phyloP scores from a whole-genome alignment of 225 moss, liverwort and hornwort species.

The Physcomitrellopsis africana region DNA sequence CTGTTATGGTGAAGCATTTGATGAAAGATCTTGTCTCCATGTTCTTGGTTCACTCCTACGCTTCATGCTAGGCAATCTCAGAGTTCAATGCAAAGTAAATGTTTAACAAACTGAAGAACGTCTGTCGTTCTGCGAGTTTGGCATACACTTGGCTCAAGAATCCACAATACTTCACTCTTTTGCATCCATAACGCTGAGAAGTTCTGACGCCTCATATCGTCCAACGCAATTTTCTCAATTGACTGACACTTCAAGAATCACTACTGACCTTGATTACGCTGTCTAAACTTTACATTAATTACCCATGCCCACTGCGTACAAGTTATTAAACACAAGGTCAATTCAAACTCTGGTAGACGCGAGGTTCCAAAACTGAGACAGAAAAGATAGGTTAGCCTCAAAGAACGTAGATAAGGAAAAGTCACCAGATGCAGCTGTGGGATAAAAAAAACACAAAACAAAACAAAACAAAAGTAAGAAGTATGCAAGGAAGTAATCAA shows the following conservation, averaged over 20 bases:
- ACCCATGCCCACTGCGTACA: neutral
- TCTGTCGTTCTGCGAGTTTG: no score
- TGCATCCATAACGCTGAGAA: slow-evolving; percentile 5
- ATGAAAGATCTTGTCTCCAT: neutral
- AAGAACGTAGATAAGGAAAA: no score
- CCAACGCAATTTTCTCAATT: neutral
- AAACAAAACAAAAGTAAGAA: no score
- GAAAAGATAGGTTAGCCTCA: no score
- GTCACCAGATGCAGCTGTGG: no score
- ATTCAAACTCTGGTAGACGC: no score
- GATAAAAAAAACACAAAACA: no score
- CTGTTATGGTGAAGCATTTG: neutral
- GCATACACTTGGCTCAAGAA: neutral
- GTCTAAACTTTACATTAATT: slow-evolving; percentile 1
- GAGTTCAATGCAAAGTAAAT: neutral
- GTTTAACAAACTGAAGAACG: neutral
- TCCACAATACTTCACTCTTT: neutral
- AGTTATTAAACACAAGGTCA: no score
- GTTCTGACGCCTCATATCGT: neutral
- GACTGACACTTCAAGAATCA: slow-evolving; percentile 14
- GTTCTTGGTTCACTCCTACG: no score
- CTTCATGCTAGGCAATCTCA: no score
- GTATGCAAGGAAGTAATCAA: no score
- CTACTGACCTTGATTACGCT: slow-evolving; percentile 13
- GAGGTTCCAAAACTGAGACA: no score